Evolutionary conservation across 495 filamentous ascomycete species (phyloP).

Genomic region (Penicillium nucicola): DNA sequence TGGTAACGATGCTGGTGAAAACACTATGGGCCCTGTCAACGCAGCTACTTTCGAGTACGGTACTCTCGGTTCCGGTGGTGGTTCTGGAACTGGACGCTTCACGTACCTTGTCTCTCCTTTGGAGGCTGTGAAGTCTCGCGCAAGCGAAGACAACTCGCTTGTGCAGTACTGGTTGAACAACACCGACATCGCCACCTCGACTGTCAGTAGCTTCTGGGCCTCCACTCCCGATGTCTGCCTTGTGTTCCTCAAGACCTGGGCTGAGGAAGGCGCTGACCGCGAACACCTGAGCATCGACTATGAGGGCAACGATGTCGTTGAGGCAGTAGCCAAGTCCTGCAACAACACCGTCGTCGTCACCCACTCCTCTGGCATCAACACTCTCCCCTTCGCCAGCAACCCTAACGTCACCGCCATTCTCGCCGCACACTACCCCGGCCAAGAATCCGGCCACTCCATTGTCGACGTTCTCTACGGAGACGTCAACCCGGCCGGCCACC

Average conservation of each 20-base stretch:
- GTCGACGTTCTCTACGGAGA: constrained; percentile 59
- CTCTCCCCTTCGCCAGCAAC: constrained; percentile 57
- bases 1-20: constrained; percentile 60
- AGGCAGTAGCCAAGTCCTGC: constrained; percentile 52
- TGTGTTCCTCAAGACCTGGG: constrained; percentile 55
- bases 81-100: constrained; percentile 54
- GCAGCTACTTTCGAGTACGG: constrained; percentile 51
- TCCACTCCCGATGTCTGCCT: constrained; percentile 56
- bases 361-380: constrained; percentile 58
- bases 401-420: constrained; percentile 64
- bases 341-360: constrained; percentile 62
- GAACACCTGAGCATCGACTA: constrained; percentile 41
- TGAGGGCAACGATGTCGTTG: constrained; percentile 54
- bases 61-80: constrained; percentile 55
- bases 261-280: constrained; percentile 56
- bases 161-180: constrained; percentile 41
- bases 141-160: constrained; percentile 48
- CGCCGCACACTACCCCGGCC: constrained; percentile 55
- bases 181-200: constrained; percentile 25
- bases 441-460: constrained; percentile 56
- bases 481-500: constrained; percentile 55
- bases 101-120: constrained; percentile 53
- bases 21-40: constrained; percentile 41
- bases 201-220: constrained; percentile 34
- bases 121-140: constrained; percentile 55